Conservation (phyloP, 2,329 filamentous ascomycete species). For the Phialophora chinensis region DNA sequence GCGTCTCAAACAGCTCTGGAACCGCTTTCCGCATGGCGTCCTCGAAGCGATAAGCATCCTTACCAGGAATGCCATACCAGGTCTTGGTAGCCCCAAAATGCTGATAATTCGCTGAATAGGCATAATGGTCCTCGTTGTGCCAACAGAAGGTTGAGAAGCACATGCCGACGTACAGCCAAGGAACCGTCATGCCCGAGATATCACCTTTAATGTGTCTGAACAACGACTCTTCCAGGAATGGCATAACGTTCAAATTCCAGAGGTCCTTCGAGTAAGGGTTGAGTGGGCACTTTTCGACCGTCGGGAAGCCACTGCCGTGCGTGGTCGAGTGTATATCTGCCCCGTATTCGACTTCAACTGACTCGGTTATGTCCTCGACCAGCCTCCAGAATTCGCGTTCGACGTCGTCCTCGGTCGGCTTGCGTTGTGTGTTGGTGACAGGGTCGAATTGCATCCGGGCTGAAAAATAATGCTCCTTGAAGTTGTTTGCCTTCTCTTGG, state of each 20-base stretch:
- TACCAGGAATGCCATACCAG: constrained; percentile 96
- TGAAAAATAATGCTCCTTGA: constrained; percentile 93
- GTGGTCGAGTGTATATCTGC: constrained; percentile 98
- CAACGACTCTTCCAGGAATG: constrained; percentile 85
- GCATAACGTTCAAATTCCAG: constrained; percentile 95
- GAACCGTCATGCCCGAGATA: constrained; percentile 98
- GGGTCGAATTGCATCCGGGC: constrained; percentile 88
- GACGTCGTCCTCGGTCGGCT: constrained; percentile 91
- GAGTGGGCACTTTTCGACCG: constrained; percentile 85
- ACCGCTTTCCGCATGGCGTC: constrained; percentile 93
- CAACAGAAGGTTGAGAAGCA: constrained; percentile 99
- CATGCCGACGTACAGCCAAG: constrained; percentile 99
- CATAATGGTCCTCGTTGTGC: constrained; percentile 98
- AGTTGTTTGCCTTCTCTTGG: constrained; percentile 92
- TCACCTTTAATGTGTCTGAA: constrained; percentile 98
- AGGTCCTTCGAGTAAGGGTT: constrained; percentile 87
- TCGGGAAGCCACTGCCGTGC: constrained; percentile 95
- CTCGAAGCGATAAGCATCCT: constrained; percentile 93
- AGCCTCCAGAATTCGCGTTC: constrained; percentile 97
- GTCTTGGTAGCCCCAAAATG: constrained; percentile 98
- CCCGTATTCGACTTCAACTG: constrained; percentile 96
- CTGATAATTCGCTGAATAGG: constrained; percentile 97
- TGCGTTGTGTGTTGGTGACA: constrained; percentile 76
- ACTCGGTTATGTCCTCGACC: constrained; percentile 91
- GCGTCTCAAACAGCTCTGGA: constrained; percentile 93